A percentile compares a stretch with the other conserved stretches of the same genome.
These are phyloP conservation scores for Alternaria brassicae DNA, from an alignment of 2,329 filamentous ascomycete species.

Conservation along the genomic window DNA sequence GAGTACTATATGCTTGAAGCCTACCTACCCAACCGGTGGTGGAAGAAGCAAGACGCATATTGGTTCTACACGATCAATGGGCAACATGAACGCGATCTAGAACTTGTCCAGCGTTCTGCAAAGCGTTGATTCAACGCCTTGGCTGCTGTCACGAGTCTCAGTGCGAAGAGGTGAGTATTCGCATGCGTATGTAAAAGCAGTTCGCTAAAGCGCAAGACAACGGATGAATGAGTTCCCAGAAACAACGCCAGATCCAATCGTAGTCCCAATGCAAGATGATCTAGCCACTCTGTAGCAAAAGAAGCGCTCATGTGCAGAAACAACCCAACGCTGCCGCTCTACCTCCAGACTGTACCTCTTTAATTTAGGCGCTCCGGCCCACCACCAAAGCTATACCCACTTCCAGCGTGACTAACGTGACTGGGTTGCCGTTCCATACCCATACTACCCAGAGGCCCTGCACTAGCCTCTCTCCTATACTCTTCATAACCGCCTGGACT, in stretches of 20 bases:
- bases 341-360: constrained; percentile 1
- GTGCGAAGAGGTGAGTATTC: background rate
- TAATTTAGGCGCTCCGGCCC: constrained; percentile 4
- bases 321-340: background rate
- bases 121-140: constrained; percentile 13
- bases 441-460: constrained; percentile 2
- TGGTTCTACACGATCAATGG: constrained; percentile 59
- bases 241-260: background rate
- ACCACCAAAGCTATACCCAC: constrained; percentile 30
- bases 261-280: background rate
- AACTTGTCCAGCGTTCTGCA: constrained; percentile 31
- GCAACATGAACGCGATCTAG: constrained; percentile 52
- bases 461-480: constrained; percentile 36
- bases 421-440: constrained; percentile 18
- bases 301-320: background rate
- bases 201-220: constrained; percentile 13
- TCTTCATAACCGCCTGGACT: constrained; percentile 46
- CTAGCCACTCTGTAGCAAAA: background rate
- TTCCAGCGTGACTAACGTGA: constrained; percentile 21
- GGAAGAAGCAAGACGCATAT: constrained; percentile 54
- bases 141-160: background rate
- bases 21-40: constrained; percentile 64
- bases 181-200: background rate
- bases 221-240: background rate
- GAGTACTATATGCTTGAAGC: constrained; percentile 66